Percentiles rank a stretch among this genome's conserved stretches.
Evolutionary conservation across 306 rosid species (phyloP).

Genomic region (Delonix regia): DNA sequence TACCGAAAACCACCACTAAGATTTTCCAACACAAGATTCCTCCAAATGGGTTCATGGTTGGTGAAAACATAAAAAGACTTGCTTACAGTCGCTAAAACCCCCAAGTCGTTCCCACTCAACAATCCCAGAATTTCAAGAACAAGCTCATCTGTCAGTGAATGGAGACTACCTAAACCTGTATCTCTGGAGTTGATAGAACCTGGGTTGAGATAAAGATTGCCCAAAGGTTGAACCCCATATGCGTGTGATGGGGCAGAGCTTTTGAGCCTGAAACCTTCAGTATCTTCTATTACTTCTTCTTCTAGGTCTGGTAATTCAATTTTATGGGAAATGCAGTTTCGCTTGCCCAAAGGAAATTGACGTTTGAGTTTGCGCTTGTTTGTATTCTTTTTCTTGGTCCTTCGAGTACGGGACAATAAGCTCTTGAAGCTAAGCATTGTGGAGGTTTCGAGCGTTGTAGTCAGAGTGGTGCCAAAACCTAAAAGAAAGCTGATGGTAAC

Average conservation of each 20-base stretch:
- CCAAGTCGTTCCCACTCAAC: slow-evolving; percentile 56
- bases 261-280: slow-evolving; percentile 76
- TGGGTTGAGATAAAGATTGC: slow-evolving; percentile 71
- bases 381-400: slow-evolving; percentile 39
- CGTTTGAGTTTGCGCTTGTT: slow-evolving; percentile 36
- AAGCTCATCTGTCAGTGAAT: slow-evolving; percentile 76
- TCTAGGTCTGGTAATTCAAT: slow-evolving; percentile 21
- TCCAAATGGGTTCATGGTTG: slow-evolving; percentile 89
- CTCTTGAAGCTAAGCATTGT: slow-evolving; percentile 52
- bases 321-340: slow-evolving; percentile 34
- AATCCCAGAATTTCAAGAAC: slow-evolving; percentile 80
- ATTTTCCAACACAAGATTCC: slow-evolving; percentile 78
- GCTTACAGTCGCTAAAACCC: slow-evolving; percentile 75
- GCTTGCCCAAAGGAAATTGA: slow-evolving; percentile 23
- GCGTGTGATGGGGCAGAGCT: slow-evolving; percentile 66
- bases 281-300: slow-evolving; percentile 35
- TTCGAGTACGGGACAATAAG: slow-evolving; percentile 38
- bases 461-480: neutral
- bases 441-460: neutral
- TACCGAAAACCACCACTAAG: slow-evolving; percentile 57
- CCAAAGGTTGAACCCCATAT: slow-evolving; percentile 87
- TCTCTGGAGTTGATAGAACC: slow-evolving; percentile 70
- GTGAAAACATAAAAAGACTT: slow-evolving; percentile 71
- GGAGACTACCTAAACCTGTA: slow-evolving; percentile 87
- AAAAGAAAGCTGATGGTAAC: neutral